Percentiles rank a stretch among this genome's conserved stretches.
These are phyloP conservation scores for Tetrapisispora namnaoensis DNA, from an alignment of 805 yeast species.

Conservation along the genomic window DNA sequence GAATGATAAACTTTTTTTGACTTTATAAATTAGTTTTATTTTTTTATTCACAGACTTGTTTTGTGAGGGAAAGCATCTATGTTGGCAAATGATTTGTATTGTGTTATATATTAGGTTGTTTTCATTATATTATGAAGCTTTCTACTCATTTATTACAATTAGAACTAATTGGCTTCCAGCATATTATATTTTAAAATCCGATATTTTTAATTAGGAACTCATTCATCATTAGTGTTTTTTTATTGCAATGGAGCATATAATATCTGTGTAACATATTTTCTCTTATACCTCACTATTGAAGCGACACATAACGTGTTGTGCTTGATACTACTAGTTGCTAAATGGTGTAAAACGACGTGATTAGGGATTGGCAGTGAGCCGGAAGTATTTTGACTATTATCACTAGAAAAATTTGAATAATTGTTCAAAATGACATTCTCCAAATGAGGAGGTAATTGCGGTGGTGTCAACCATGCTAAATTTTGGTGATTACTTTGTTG, in stretches of 20 bases:
- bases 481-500: conserved; percentile 50
- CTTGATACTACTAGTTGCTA: conserved; percentile 92
- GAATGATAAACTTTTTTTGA: background rate
- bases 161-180: background rate
- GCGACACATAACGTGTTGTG: conserved; percentile 93
- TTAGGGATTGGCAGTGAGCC: conserved; percentile 91
- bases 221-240: background rate
- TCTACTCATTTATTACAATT: background rate
- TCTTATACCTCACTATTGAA: conserved; percentile 75
- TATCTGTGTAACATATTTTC: conserved; percentile 85
- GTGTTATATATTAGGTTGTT: background rate
- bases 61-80: no score
- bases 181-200: no score
- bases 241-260: conserved; percentile 62
- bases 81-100: background rate
- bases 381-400: conserved; percentile 54
- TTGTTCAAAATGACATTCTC: conserved; percentile 87
- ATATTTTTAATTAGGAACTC: background rate
- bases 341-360: conserved; percentile 86
- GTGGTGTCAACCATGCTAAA: conserved; percentile 72
- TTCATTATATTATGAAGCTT: background rate
- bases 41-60: background rate
- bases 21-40: no score
- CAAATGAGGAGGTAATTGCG: conserved; percentile 92
- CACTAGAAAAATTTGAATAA: conserved; percentile 32